Evolutionary conservation across 495 filamentous ascomycete genomes (phyloP), one percentile per base, ranked within the genome.

Genomic region (Bacidia rubella): DNA sequence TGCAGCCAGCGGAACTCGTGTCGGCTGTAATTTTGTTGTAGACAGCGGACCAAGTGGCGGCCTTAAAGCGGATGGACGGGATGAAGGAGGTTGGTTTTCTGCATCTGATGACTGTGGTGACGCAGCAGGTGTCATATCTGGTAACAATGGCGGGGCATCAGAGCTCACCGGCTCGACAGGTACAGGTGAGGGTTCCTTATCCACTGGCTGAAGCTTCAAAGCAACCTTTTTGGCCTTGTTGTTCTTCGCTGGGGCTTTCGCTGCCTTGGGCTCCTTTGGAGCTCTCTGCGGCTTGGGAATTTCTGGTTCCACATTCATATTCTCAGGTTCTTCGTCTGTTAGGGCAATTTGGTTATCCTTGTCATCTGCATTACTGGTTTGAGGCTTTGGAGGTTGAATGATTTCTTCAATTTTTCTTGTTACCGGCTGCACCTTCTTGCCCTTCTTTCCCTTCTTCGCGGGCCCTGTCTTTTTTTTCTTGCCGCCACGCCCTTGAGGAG

Each of bases 61-160:
- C 3, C 69, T 57, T 15, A 62, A 66, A 62, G 56, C 60, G 45
- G 73, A 69, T 2, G 72, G 74, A 49, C 73, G 77, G 2, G 80
- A 77, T 1, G 81, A 81, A 2, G 84, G 85, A 0, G 83, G 84
- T 17, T 75, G 78, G 56, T 89, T 89, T 61, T 89, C 85, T 1
- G 82, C 84, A 66, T 89, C 81, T n/a, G 85, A 88, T 2, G 84
- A 80, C 54, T 87, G 83, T 0, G 81, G 80, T 10, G 85, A 85
- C 2, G 41, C 47, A 11, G 41, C 51, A 44, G 52, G 53, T 24
- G 59, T 61, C 23, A 39, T 35, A 5, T 46, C 48, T 12, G 26
- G 45, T 26, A 50, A 43, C 17, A 24, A 41, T 39, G 21, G 40
- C 24, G 40, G 49, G 10, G 49, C 48, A 20, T 15, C 17, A 29